phyloP scores from a whole-genome alignment of 1,284 basidiomycete genomes.

The Cerioporus squamosus region DNA sequence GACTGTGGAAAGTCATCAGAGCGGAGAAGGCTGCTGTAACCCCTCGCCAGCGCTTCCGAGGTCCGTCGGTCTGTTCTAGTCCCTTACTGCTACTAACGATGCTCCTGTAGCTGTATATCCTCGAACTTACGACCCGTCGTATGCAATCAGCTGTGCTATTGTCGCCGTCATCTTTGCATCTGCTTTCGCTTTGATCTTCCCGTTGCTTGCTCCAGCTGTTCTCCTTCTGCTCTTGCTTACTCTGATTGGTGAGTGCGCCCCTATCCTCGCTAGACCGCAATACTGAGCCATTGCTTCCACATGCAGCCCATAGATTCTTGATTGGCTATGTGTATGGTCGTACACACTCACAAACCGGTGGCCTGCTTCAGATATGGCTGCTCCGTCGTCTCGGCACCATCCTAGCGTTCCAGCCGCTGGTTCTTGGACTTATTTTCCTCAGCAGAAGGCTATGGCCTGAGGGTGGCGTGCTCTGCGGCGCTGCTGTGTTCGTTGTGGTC shows the following conservation, averaged over 20 bases:
- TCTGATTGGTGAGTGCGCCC: slow-evolving; percentile 57
- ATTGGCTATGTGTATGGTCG: slow-evolving; percentile 76
- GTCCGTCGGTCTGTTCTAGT: slow-evolving; percentile 42
- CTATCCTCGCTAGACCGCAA: no score
- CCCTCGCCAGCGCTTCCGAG: slow-evolving; percentile 78
- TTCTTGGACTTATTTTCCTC: slow-evolving; percentile 75
- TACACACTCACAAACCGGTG: slow-evolving; percentile 72
- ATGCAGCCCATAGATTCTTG: slow-evolving; percentile 73
- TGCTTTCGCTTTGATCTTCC: slow-evolving; percentile 75
- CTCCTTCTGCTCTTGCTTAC: slow-evolving; percentile 69
- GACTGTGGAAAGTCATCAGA: slow-evolving; percentile 58
- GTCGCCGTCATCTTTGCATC: slow-evolving; percentile 75
- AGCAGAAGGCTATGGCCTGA: slow-evolving; percentile 71
- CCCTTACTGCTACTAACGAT: slow-evolving; percentile 7
- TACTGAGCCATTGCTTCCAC: neutral
- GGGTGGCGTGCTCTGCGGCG: slow-evolving; percentile 63
- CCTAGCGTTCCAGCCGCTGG: slow-evolving; percentile 70
- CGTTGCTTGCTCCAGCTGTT: slow-evolving; percentile 74
- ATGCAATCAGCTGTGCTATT: slow-evolving; percentile 66
- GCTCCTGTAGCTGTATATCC: slow-evolving; percentile 67
- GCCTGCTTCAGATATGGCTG: slow-evolving; percentile 74
- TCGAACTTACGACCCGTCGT: slow-evolving; percentile 69
- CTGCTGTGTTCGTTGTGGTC: slow-evolving; percentile 55
- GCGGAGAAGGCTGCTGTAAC: slow-evolving; percentile 65
- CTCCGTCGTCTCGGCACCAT: slow-evolving; percentile 70